Base-by-base conservation (phyloP, 2,329 filamentous ascomycete genomes). In the Epichloe typhina region DNA sequence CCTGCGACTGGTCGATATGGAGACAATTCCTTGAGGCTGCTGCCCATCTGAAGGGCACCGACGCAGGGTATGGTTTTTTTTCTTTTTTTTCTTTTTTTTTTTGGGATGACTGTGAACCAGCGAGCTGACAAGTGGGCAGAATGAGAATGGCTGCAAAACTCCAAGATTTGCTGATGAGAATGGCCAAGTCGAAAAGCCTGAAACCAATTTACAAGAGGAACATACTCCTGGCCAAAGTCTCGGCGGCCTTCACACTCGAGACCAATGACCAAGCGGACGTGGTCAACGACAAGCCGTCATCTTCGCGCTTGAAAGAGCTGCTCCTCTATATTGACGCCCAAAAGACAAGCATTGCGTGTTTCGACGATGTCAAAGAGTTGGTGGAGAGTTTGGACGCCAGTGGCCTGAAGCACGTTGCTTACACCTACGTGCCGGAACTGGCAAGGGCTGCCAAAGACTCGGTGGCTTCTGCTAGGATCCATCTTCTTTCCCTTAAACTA, bases 331-430 rank as follows among this genome's bases (percentile, higher is more conserved):
- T 73, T 19, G 54, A 64, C 2, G 60, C 64, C 36, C 64, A 71
- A 49, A 62, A 59, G n/a, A 54, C 54, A 0, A 67, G 62, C n/a
- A 59, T 64, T 4, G 64, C 66, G 6, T 73, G 66, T 50, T 77
- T 78, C 50, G 68, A 71, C 36, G 74, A 76, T 46, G 56, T 76
- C 40, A 75, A 70, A 53, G 54, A 55, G 1, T 75, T 72, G 50
- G 61, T 73, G 3, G 67, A 72, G 40, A 59, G 62, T 19, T 65
- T 80, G 0, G 64, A 60, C 1, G 61, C 67, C 2, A 56, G 63
- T 0, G 73, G 75, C 6, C 56, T 71, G 7, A 66, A 64, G 41
- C 59, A 66, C 23, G 56, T 77, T 7, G 62, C 72, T 4, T 61
- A 69, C 6, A 53, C 64, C 1, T 64, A 71, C 46, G 52, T 71